Percentiles rank a stretch among this genome's conserved stretches.
Conservation (phyloP, 495 filamentous ascomycete genomes). For the Elasticomyces elasticus region DNA sequence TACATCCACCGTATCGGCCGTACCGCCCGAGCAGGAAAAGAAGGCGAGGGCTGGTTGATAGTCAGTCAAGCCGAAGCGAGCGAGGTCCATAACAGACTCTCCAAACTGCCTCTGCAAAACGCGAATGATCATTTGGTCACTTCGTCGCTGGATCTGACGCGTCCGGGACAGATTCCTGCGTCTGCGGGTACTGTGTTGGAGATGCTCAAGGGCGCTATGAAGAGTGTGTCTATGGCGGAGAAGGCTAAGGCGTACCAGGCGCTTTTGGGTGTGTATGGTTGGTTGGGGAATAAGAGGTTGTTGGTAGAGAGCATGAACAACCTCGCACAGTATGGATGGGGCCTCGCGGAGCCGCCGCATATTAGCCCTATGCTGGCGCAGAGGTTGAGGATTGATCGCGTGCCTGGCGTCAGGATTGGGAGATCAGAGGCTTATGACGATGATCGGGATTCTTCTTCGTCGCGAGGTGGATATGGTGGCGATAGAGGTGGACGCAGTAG, state of each 20-base stretch:
- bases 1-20: slow-evolving; percentile 87
- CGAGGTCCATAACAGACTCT: slow-evolving; percentile 42
- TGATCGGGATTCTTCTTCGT: slow-evolving; percentile 1
- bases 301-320: slow-evolving; percentile 51
- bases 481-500: slow-evolving; percentile 12
- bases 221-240: slow-evolving; percentile 34
- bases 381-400: slow-evolving; percentile 38
- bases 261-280: slow-evolving; percentile 34
- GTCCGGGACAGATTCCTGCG: slow-evolving; percentile 30
- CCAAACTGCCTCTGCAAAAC: slow-evolving; percentile 53
- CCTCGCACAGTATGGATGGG: slow-evolving; percentile 51
- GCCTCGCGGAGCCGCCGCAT: slow-evolving; percentile 47
- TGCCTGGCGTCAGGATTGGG: slow-evolving; percentile 41
- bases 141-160: slow-evolving; percentile 45
- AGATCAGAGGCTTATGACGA: slow-evolving; percentile 10
- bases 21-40: slow-evolving; percentile 59
- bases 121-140: slow-evolving; percentile 44
- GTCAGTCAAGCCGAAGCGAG: slow-evolving; percentile 49
- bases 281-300: slow-evolving; percentile 27
- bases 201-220: slow-evolving; percentile 23
- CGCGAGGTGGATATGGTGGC: too few relatives aligned
- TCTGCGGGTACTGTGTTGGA: slow-evolving; percentile 33
- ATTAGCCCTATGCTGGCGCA: slow-evolving; percentile 36
- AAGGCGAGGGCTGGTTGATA: slow-evolving; percentile 73
- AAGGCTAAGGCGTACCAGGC: slow-evolving; percentile 48